These are phyloP conservation scores for Mikania micrantha DNA, from an alignment of 129 eudicot species.

Conservation along the genomic window DNA sequence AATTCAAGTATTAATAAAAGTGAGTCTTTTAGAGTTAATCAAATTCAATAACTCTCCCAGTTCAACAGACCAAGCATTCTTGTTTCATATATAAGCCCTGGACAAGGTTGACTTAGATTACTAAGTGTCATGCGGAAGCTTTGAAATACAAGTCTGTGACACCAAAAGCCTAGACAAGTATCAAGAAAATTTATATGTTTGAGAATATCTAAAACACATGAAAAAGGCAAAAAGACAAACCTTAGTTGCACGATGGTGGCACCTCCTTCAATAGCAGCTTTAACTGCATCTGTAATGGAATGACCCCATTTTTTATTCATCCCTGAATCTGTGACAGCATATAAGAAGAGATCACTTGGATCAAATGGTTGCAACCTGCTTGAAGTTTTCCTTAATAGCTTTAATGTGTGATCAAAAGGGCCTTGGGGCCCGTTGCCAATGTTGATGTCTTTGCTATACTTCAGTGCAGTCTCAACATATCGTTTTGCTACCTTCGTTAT, in stretches of 20 bases:
- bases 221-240: conserved; percentile 24
- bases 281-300: conserved; percentile 71
- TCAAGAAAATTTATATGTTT: neutral
- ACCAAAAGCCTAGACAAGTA: neutral
- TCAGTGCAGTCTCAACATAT: conserved; percentile 65
- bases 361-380: conserved; percentile 35
- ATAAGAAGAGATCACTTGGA: conserved; percentile 66
- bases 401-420: conserved; percentile 73
- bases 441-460: conserved; percentile 61
- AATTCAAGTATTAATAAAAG: no score
- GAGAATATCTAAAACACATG: neutral
- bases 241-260: conserved; percentile 87
- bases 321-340: conserved; percentile 88
- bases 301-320: conserved; percentile 93
- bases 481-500: conserved; percentile 67
- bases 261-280: conserved; percentile 91
- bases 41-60: no score
- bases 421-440: conserved; percentile 86
- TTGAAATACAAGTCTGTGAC: neutral
- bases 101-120: neutral
- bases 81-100: neutral
- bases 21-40: no score
- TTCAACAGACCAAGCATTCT: neutral
- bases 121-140: neutral
- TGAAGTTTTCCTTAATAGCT: conserved; percentile 52